Percentiles rank a stretch among this genome's conserved stretches.
Conservation (phyloP, 2,329 filamentous ascomycete genomes). For the Pseudophaeomoniella oleicola region DNA sequence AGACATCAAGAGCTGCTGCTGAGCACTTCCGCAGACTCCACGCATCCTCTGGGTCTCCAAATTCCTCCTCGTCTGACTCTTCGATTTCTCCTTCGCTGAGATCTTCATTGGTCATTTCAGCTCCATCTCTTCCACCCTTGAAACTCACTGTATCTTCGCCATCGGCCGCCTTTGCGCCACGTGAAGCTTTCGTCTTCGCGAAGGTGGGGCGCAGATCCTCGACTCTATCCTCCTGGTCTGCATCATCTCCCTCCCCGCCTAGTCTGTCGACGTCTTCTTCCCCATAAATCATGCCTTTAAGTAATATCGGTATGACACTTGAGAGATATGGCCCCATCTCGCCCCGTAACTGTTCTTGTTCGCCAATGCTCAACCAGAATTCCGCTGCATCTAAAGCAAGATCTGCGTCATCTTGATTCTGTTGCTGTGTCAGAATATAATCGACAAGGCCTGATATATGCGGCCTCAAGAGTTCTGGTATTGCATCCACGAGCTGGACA, state of each 20-base stretch:
- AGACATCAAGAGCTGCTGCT: constrained; percentile 84
- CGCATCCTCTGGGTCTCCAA: constrained; percentile 67
- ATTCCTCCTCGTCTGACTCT: constrained; percentile 52
- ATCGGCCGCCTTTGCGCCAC: constrained; percentile 26
- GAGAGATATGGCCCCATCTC: constrained; percentile 62
- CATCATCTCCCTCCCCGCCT: constrained; percentile 74
- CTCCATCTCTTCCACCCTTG: constrained; percentile 33
- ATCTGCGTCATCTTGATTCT: constrained; percentile 66
- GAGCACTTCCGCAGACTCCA: constrained; percentile 98
- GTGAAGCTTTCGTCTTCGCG: constrained; percentile 53
- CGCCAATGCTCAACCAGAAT: constrained; percentile 90
- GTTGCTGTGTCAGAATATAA: constrained; percentile 84
- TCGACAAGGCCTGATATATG: constrained; percentile 80
- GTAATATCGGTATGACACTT: constrained; percentile 77
- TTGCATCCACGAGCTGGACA: constrained; percentile 77
- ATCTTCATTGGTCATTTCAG: constrained; percentile 50
- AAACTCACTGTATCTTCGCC: constrained; percentile 17
- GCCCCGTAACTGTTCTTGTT: constrained; percentile 67
- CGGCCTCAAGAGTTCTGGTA: constrained; percentile 78
- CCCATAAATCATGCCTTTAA: constrained; percentile 92
- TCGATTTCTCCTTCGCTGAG: constrained; percentile 67
- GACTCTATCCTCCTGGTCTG: constrained; percentile 75
- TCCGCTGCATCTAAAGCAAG: constrained; percentile 89
- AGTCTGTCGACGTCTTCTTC: constrained; percentile 82
- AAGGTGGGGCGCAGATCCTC: constrained; percentile 91